These are phyloP conservation scores for Pseudogymnoascus verrucosus DNA, from an alignment of 2,329 filamentous ascomycete genomes.

Conservation along the genomic window DNA sequence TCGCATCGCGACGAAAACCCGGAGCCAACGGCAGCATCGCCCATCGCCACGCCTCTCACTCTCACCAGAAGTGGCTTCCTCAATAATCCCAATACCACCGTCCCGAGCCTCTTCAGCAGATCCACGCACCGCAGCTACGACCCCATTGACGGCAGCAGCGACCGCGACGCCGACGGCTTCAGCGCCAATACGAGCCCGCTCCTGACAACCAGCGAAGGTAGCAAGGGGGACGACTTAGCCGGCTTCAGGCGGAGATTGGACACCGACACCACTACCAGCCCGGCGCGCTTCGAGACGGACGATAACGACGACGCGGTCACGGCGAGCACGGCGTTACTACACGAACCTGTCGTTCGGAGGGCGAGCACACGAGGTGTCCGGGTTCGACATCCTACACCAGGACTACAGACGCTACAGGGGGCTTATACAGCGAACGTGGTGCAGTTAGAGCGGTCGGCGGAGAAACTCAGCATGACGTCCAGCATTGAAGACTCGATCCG, in stretches of 20 bases:
- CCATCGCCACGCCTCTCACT: background rate
- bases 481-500: conserved; percentile 74
- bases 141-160: background rate
- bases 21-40: background rate
- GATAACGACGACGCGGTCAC: background rate
- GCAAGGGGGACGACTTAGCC: background rate
- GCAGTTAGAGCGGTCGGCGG: conserved; percentile 66
- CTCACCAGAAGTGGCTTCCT: background rate
- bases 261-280: conserved; percentile 10
- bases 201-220: background rate
- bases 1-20: conserved; percentile 1
- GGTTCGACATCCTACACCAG: conserved; percentile 52
- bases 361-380: background rate
- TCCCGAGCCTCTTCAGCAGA: background rate
- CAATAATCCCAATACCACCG: background rate
- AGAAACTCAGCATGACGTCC: conserved; percentile 62
- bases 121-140: conserved; percentile 5
- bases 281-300: background rate
- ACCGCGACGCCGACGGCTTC: background rate
- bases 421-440: conserved; percentile 61
- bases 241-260: background rate
- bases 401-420: conserved; percentile 52
- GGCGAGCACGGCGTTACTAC: background rate
- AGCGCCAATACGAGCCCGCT: conserved; percentile 5
- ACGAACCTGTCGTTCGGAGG: background rate